Conservation (phyloP, 1,284 basidiomycete species). For the Tetrapyrgos nigripes region DNA sequence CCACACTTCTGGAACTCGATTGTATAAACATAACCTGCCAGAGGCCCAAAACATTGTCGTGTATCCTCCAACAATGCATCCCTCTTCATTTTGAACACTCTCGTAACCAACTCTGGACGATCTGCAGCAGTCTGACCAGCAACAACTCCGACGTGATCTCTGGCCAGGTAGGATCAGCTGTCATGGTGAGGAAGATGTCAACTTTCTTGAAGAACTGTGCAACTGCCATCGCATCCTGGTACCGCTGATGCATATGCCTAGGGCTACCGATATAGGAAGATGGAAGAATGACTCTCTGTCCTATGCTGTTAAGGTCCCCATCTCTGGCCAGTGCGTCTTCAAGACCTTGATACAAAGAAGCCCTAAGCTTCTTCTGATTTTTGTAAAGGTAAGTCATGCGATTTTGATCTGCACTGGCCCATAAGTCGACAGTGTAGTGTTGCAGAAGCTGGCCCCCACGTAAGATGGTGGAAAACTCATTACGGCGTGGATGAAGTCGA, state of each 20-base stretch:
- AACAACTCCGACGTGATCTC: constrained; percentile 43
- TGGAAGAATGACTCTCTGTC: constrained; percentile 41
- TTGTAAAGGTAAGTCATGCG: constrained; percentile 20
- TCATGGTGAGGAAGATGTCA: constrained; percentile 54
- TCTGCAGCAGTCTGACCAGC: constrained; percentile 43
- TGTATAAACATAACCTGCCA: constrained; percentile 38
- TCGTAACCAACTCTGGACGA: constrained; percentile 46
- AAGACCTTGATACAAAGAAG: constrained; percentile 33
- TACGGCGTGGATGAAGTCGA: constrained; percentile 31
- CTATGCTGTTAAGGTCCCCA: constrained; percentile 28
- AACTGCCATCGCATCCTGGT: constrained; percentile 52
- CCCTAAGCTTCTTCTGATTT: constrained; percentile 39
- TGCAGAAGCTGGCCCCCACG: constrained; percentile 46
- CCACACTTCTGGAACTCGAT: constrained; percentile 48
- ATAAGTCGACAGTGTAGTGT: constrained; percentile 44
- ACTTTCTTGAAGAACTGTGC: constrained; percentile 35
- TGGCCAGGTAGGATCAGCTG: constrained; percentile 50
- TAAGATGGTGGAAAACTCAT: constrained; percentile 37
- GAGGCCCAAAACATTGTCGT: neutral
- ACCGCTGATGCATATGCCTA: constrained; percentile 46
- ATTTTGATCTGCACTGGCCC: too few species aligned
- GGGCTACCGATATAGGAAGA: constrained; percentile 44
- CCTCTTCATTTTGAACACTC: constrained; percentile 47
- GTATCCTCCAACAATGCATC: constrained; percentile 28
- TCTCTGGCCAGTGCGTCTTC: too few species aligned